Conservation (phyloP, 345 rosid species). For the Lumnitzera racemosa region DNA sequence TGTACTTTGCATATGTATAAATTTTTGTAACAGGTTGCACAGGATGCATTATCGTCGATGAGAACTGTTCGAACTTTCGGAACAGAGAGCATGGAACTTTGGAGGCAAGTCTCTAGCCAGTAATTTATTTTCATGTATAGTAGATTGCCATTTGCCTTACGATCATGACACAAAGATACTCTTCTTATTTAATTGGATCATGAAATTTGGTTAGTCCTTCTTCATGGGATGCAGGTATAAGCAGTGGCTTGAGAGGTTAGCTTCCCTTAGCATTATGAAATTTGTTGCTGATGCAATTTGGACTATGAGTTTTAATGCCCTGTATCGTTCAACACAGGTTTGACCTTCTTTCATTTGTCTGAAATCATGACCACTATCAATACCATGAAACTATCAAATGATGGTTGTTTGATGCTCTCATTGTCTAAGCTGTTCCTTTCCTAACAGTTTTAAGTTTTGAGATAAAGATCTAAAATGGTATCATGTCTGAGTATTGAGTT, state of each 20-base stretch:
- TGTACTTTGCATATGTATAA: background rate
- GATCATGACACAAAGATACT: background rate
- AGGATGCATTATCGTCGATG: constrained; percentile 42
- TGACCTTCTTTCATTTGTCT: background rate
- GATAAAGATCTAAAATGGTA: too few species aligned
- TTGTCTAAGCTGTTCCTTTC: too few species aligned
- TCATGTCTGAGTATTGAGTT: too few species aligned
- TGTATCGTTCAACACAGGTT: constrained; percentile 49
- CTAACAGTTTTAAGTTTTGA: too few species aligned
- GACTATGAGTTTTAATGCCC: constrained; percentile 35
- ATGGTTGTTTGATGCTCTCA: too few species aligned
- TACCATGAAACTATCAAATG: too few species aligned
- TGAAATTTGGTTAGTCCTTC: constrained; percentile 1
- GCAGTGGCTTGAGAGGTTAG: constrained; percentile 32
- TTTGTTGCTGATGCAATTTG: constrained; percentile 36
- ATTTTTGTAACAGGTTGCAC: constrained; percentile 28
- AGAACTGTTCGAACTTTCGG: constrained; percentile 36
- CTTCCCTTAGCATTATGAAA: constrained; percentile 28
- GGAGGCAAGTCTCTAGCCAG: constrained; percentile 28
- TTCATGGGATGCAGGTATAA: constrained; percentile 32
- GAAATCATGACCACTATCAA: background rate
- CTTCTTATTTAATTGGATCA: background rate
- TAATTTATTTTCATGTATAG: constrained; percentile 11
- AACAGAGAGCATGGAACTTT: constrained; percentile 40
- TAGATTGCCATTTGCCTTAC: background rate